These are phyloP conservation scores for Cyclostephanos tholiformis DNA, from an alignment of 108 stramenopile species.

Conservation along the genomic window DNA sequence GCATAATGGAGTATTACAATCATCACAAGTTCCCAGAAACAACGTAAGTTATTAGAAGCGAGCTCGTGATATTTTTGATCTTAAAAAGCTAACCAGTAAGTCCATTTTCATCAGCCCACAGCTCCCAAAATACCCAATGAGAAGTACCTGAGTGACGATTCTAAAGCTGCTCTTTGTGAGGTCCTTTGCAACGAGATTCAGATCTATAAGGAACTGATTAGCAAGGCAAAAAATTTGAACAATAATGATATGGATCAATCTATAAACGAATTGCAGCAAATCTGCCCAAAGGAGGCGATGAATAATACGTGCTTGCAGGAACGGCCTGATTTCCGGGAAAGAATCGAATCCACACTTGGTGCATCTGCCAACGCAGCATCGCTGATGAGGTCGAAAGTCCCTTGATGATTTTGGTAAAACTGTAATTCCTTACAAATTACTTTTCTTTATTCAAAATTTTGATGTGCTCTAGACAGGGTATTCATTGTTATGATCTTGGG, in stretches of 20 bases:
- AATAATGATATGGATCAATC: slow-evolving; percentile 24
- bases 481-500: slow-evolving; percentile 5
- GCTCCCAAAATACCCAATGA: slow-evolving; percentile 26
- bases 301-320: slow-evolving; percentile 17
- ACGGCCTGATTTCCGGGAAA: slow-evolving; percentile 32
- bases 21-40: slow-evolving; percentile 23
- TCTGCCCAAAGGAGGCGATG: slow-evolving; percentile 40
- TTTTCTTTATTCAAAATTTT: slow-evolving; percentile 10
- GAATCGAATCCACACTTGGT: neutral
- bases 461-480: neutral
- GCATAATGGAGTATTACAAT: slow-evolving; percentile 11
- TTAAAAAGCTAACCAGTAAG: neutral
- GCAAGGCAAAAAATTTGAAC: slow-evolving; percentile 40
- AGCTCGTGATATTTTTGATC: neutral
- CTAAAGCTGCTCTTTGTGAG: slow-evolving; percentile 38
- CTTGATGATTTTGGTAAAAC: neutral
- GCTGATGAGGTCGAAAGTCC: too few relatives aligned
- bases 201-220: slow-evolving; percentile 43
- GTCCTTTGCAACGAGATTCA: slow-evolving; percentile 56
- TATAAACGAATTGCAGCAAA: slow-evolving; percentile 26
- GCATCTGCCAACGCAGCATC: neutral
- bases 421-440: neutral
- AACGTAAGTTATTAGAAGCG: slow-evolving; percentile 11
- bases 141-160: slow-evolving; percentile 38
- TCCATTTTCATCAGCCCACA: neutral